Evolutionary conservation across 805 yeast genomes (phyloP), one percentile per base, ranked within the genome.

Genomic region (Saccharomycopsis sp.): DNA sequence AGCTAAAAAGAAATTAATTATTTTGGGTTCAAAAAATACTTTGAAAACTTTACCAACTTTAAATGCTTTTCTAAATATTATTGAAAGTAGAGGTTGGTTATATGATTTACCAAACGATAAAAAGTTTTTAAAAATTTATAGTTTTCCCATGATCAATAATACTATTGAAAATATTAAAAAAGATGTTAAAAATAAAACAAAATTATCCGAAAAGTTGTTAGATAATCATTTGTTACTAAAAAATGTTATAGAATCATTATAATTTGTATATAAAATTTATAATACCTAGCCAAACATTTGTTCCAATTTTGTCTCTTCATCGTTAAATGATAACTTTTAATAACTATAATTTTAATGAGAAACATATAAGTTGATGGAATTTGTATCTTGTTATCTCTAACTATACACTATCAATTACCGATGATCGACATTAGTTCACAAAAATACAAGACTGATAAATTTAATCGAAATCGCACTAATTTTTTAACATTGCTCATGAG

Each of bases 1-100:
- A 47, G 89, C 98, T 0, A 77, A 74, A 54, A 70, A 81, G 17
- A 92, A 92, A 58, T 67, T 94, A 32, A 71, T 92, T 13, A 74
- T 92, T 14, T 62, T 92, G 28, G 98, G 98, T 0, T 84, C 95
- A 1, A 67, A 66, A 40, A 61, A 63, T 8, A 82, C 95, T 0
- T 60, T 86, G 48, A 57, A 62, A 21, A 63, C 61, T 20, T 69
- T 70, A 31, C 65, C 63, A 3, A 69, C 76, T 9, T 64, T 81
- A 36, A 67, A 69, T 38, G 72, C 70, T 10, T 81, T 87, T 49
- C 66, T 86, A 56, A 61, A 67, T 2, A 57, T 85, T 18, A 58
- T 85, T 10, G 66, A 70, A 33, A 51, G 59, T 4, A 69, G 71
- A 40, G 64, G 69, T 0, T 87, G 95, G 95, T 62, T 76, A 27